Conservation (phyloP, 2,329 filamentous ascomycete genomes). For the Uncinocarpus reesii region DNA sequence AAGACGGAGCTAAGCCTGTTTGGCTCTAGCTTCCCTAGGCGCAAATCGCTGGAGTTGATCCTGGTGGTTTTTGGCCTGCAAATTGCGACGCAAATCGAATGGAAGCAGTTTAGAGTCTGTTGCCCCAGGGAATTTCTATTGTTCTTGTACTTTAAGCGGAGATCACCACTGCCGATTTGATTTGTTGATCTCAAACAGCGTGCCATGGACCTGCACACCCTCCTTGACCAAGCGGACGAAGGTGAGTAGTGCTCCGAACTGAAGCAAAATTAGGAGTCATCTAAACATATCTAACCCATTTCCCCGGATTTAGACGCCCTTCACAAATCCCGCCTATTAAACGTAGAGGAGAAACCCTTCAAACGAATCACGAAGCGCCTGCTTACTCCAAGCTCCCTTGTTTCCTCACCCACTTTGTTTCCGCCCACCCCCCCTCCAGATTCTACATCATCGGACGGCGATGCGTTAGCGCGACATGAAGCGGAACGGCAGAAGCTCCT, state of each 20-base stretch:
- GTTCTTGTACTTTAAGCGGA: no score
- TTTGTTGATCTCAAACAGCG: neutral
- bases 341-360: slow-evolving; percentile 87
- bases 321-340: slow-evolving; percentile 75
- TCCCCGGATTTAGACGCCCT: slow-evolving; percentile 52
- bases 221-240: slow-evolving; percentile 61
- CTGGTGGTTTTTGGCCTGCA: no score
- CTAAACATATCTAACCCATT: slow-evolving; percentile 1
- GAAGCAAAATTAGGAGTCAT: no score
- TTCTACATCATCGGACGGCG: slow-evolving; percentile 34
- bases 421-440: slow-evolving; percentile 60
- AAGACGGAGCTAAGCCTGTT: no score
- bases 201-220: slow-evolving; percentile 49
- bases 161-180: no score
- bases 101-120: no score
- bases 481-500: slow-evolving; percentile 42
- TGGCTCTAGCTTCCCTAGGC: no score
- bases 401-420: slow-evolving; percentile 46
- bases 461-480: slow-evolving; percentile 35
- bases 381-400: slow-evolving; percentile 55
- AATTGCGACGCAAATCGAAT: no score
- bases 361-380: slow-evolving; percentile 78
- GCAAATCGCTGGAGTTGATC: no score
- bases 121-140: no score
- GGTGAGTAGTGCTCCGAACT: slow-evolving; percentile 21